Conservation (phyloP, 2,329 filamentous ascomycete genomes). For the Venturiaceae sp. region DNA sequence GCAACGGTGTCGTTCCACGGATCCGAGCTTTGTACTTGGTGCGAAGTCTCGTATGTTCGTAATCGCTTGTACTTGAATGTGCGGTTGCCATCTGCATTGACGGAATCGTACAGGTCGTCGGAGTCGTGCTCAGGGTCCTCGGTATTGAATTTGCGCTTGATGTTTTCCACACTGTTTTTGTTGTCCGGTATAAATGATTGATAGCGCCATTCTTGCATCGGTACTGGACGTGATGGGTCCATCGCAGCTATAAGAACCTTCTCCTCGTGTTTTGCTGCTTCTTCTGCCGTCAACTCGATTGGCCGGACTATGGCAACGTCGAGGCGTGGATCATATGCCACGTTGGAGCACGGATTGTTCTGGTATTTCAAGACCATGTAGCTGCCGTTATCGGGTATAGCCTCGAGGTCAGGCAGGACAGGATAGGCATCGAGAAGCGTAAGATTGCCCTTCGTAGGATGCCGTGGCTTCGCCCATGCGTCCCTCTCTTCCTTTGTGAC, state of each 20-base stretch:
- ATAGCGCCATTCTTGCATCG: conserved; percentile 37
- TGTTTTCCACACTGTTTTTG: conserved; percentile 34
- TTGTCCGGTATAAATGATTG: conserved; percentile 48
- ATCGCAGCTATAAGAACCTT: conserved; percentile 37
- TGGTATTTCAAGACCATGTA: conserved; percentile 54
- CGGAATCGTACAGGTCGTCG: conserved; percentile 26
- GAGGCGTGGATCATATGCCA: conserved; percentile 47
- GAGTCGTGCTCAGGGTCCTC: conserved; percentile 42
- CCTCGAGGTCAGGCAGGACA: conserved; percentile 50
- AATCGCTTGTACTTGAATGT: conserved; percentile 47
- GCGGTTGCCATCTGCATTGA: conserved; percentile 10
- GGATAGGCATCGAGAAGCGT: conserved; percentile 51
- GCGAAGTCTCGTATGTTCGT: conserved; percentile 51
- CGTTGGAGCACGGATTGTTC: conserved; percentile 43
- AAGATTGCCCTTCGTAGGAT: conserved; percentile 48
- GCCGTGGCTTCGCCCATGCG: conserved; percentile 50
- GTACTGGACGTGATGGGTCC: conserved; percentile 34
- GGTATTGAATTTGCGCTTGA: conserved; percentile 47
- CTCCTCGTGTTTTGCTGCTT: conserved; percentile 39
- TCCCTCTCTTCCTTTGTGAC: conserved; percentile 43
- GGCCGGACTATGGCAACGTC: conserved; percentile 50
- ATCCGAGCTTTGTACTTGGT: conserved; percentile 41
- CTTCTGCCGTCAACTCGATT: conserved; percentile 31
- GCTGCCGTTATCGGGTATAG: conserved; percentile 47
- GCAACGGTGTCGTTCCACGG: conserved; percentile 47